Evolutionary conservation across 768 basidiomycete genomes (phyloP).

Genomic region (Mycena rebaudengoi): DNA sequence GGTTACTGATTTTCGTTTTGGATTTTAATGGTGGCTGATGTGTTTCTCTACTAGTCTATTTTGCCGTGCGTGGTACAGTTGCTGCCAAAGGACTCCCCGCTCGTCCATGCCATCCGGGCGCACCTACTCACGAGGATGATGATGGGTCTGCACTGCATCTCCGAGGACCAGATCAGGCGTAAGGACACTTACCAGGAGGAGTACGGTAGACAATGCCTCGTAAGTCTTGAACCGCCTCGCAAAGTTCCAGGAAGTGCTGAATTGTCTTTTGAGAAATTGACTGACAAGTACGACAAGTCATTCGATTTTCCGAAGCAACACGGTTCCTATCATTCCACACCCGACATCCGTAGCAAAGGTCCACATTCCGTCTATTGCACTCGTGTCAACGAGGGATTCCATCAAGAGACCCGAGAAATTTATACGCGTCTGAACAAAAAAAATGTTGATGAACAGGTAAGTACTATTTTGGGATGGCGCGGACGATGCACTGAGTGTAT

Average conservation of each 20-base stretch:
- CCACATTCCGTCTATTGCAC: not conserved
- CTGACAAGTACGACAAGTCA: too few relatives aligned
- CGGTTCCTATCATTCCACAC: not conserved
- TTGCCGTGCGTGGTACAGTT: slow-evolving; percentile 17
- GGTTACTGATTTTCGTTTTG: not conserved
- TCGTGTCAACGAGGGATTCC: slow-evolving; percentile 5
- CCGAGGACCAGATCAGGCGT: not conserved
- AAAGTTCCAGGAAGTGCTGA: not conserved
- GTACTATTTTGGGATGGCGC: too few relatives aligned
- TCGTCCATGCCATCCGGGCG: slow-evolving; percentile 6
- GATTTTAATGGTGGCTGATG: not conserved
- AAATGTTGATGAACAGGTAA: not conserved
- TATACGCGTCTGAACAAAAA: not conserved
- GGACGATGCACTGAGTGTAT: not conserved
- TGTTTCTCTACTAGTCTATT: slow-evolving; percentile 1
- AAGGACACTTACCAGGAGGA: not conserved
- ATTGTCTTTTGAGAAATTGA: not conserved
- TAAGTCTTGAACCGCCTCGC: not conserved
- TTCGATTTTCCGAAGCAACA: slow-evolving; percentile 9
- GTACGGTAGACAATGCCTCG: not conserved
- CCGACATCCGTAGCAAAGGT: not conserved
- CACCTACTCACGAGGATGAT: slow-evolving; percentile 6
- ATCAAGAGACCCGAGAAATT: not conserved
- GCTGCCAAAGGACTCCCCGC: not conserved
- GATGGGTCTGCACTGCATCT: slow-evolving; percentile 3